Evolutionary conservation across 768 basidiomycete species (phyloP), one percentile per base, ranked within the genome.

Genomic region (Tephrocybe sp.): DNA sequence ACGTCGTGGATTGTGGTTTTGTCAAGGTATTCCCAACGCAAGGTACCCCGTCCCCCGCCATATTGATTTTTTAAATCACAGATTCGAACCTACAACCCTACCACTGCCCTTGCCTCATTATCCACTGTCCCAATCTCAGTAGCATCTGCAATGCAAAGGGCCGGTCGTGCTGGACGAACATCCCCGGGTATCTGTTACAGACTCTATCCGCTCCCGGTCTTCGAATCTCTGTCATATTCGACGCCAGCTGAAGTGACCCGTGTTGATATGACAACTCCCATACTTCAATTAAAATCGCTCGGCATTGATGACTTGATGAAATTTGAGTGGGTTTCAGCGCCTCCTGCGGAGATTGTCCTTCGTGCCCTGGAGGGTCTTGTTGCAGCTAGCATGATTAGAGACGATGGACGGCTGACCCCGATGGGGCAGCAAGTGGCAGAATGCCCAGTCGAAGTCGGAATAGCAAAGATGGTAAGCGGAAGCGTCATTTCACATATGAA

Each of bases 281-380:
- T 99, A 45, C 72, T 99, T 14, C 95, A 98, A 64, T 79, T 98
- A 43, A 98, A 98, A 68, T 89, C 90, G 0, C 77, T 99, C 26
- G 97, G 97, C 8, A 89, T 99, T 39, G 89, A 98, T 58, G 92
- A 99, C 67, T 67, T 98, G 12, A 87, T 97, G 80, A 90, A 89
- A 63, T 96, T 98, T 63, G 94, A 98, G 63, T 99, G 94, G 89
- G 82, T 98, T 30, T 86, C 87, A 26, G 74, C 85, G 0, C 97
- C 97, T 31, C 91, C 93, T 2, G 84, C 87, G 10, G 89, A 92
- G 64, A 87, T 85, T 59, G 79, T 98, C 31, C 69, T 94, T 39
- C 76, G 93, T 34, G 93, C 93, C 14, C 68, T 98, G 39, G 96
- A 98, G 64, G 85, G 85, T 32, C 72, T 98, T 26, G 81, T 82